Conservation (phyloP, 257 asterid genomes). For the Nicotiana obtusifolia region DNA sequence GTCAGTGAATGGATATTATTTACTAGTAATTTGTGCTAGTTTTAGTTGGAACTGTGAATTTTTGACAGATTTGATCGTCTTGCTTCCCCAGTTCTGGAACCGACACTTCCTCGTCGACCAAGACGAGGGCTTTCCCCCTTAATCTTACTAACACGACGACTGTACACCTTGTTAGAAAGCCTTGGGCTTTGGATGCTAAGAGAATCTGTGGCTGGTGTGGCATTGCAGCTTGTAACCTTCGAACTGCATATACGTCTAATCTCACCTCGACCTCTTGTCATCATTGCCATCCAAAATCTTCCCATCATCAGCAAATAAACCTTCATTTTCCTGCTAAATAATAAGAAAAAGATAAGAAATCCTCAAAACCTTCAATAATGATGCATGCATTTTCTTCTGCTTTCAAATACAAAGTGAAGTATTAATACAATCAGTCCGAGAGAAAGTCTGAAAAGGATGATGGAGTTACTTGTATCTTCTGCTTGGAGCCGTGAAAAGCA, state of each 20-base stretch:
- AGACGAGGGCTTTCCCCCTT: no score
- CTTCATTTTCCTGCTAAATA: constrained; percentile 8
- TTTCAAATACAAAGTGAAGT: not conserved
- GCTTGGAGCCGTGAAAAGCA: constrained; percentile 21
- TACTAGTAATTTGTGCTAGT: not conserved
- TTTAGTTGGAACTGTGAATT: constrained; percentile 13
- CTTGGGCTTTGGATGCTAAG: constrained; percentile 3
- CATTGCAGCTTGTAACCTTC: constrained; percentile 10
- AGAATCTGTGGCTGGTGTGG: constrained; percentile 16
- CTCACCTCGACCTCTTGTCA: constrained; percentile 23
- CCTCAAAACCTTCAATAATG: not conserved
- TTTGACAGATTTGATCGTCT: constrained; percentile 15
- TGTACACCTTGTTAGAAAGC: not conserved
- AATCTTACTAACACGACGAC: no score
- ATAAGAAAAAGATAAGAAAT: not conserved
- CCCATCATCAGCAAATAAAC: constrained; percentile 15
- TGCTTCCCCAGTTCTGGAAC: no score
- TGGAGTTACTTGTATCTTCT: constrained; percentile 21
- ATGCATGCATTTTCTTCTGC: not conserved
- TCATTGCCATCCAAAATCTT: constrained; percentile 14
- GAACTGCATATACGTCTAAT: constrained; percentile 16
- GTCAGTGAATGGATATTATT: not conserved
- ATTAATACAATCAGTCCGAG: not conserved
- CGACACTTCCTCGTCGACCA: no score
- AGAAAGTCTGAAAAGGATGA: not conserved